Base-by-base conservation (phyloP, 495 filamentous ascomycete species). In the Haplographium delicatum region DNA sequence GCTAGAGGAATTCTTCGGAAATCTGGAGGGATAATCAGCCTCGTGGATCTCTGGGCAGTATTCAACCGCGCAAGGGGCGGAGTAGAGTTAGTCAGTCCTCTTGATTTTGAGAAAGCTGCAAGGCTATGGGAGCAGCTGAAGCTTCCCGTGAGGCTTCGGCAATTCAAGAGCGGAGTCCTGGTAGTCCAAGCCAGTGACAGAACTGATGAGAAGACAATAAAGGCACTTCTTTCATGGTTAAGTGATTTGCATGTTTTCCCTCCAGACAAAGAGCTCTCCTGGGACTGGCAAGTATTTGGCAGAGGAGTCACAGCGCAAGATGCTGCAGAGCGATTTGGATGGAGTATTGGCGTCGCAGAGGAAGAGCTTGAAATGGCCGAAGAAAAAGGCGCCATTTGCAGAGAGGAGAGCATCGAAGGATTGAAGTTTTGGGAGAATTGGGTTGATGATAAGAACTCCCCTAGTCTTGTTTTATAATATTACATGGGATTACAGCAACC, bases 341-440 rank as follows among this genome's bases (percentile, higher is more conserved):
- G 93, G 93, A 97, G 93, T 64, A 85, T 99, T 13, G 94, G 94
- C n/a, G 93, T 99, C 18, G 94, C 93, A 3, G 82, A 81, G 45
- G 94, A 97, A 62, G 94, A 97, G 65, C 68, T 99, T 25, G 90
- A 96, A 67, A 96, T 97, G 93, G 93, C 93, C 5, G 90, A 89
- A 64, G 87, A 94, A 65, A 81, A 77, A 56, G 93, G 94, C 0
- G 79, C 81, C 10, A 65, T 95, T 19, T 93, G 88, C 63, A 79
- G 88, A 47, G 89, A 95, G 59, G 88, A 89, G 54, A 79, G 88
- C 5, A 80, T 91, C 25, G 88, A 93, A 62, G 89, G 89, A 1
- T 62, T 89, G 30, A 79, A 79, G 53, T 95, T 88, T 58, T 95
- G 89, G 89, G 76, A 77, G 57, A 95, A 95, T 60, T 80, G 56